These are phyloP conservation scores for Nitzschia sp. DNA, from an alignment of 108 stramenopile species.

Conservation along the genomic window DNA sequence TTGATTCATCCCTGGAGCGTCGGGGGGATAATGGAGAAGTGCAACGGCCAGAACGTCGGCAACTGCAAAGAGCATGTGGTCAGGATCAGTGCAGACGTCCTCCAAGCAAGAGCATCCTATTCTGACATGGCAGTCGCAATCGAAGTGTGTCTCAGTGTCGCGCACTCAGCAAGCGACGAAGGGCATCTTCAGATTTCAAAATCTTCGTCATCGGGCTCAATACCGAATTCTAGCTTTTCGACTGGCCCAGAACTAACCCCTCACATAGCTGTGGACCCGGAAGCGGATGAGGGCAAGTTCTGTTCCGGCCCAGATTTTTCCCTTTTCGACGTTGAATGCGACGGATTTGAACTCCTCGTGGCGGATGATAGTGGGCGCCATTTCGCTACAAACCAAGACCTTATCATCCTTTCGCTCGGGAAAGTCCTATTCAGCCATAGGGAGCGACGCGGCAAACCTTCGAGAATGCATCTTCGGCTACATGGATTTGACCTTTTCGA, in stretches of 20 bases:
- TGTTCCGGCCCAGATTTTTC: neutral
- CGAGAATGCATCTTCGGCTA: constrained; percentile 24
- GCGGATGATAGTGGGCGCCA: constrained; percentile 71
- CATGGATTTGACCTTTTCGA: constrained; percentile 55
- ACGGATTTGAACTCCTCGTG: constrained; percentile 56
- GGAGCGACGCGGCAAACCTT: constrained; percentile 6
- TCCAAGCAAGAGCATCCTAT: constrained; percentile 61
- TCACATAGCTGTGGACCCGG: neutral
- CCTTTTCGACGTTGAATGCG: constrained; percentile 13
- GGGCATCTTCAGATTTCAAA: neutral
- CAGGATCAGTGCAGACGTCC: constrained; percentile 42
- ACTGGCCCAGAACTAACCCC: neutral
- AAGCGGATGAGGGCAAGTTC: neutral
- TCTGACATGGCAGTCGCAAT: constrained; percentile 61
- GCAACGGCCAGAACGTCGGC: constrained; percentile 10
- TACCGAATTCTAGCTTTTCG: constrained; percentile 3
- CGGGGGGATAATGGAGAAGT: constrained; percentile 10
- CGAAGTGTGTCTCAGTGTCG: constrained; percentile 48
- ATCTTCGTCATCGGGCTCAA: neutral
- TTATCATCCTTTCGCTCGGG: constrained; percentile 44
- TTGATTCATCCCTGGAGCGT: constrained; percentile 54
- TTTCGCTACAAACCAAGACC: constrained; percentile 64
- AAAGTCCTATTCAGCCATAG: constrained; percentile 30
- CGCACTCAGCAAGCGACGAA: constrained; percentile 19
- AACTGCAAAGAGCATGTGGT: constrained; percentile 20